A percentile compares a stretch with the other conserved stretches of the same genome.
Evolutionary conservation across 1,139 yeast species (phyloP).

Genomic region (Scheffersomyces segobiensis): DNA sequence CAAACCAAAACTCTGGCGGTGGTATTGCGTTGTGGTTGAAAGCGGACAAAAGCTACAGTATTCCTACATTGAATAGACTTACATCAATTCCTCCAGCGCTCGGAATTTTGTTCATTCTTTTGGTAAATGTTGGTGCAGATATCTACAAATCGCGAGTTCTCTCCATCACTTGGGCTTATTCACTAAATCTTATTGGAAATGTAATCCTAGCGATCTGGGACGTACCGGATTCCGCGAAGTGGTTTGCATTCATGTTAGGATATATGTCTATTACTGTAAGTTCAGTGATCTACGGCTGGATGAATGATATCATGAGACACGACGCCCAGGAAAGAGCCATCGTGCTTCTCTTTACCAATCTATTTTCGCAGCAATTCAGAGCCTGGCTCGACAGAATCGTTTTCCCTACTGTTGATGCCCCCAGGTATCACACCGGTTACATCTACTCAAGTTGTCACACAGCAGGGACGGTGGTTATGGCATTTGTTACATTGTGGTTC

Average conservation of each 20-base stretch:
- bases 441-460: conserved; percentile 30
- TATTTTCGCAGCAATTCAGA: conserved; percentile 36
- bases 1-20: conserved; percentile 45
- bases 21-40: conserved; percentile 53
- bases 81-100: conserved; percentile 48
- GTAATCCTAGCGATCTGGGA: conserved; percentile 43
- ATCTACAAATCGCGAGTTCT: conserved; percentile 55
- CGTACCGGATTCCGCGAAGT: conserved; percentile 19
- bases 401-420: conserved; percentile 36
- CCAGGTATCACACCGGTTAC: conserved; percentile 40
- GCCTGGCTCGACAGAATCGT: conserved; percentile 30
- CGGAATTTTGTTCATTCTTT: conserved; percentile 40
- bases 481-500: conserved; percentile 53
- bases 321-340: conserved; percentile 38
- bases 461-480: conserved; percentile 50
- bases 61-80: conserved; percentile 39
- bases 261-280: conserved; percentile 24
- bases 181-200: conserved; percentile 42
- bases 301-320: conserved; percentile 33
- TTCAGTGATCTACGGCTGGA: conserved; percentile 22
- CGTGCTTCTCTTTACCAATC: conserved; percentile 34
- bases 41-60: conserved; percentile 25
- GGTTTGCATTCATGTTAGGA: conserved; percentile 21
- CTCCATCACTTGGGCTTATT: conserved; percentile 57
- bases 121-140: conserved; percentile 48